These are phyloP conservation scores for Pichia rugopelliculosa DNA, from an alignment of 805 yeast species.

Conservation along the genomic window DNA sequence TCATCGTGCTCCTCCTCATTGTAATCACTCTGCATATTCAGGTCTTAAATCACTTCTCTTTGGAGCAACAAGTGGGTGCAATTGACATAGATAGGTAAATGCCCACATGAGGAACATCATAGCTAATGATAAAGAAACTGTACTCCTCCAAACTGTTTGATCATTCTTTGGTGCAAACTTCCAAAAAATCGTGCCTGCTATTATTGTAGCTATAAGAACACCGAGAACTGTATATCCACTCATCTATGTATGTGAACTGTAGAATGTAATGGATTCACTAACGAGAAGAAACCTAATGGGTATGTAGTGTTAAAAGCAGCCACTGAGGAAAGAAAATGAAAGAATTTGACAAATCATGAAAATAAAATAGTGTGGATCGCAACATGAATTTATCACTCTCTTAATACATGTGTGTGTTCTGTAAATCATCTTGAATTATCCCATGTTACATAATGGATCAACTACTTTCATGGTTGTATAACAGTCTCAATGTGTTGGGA, in stretches of 20 bases:
- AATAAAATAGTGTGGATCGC: too few relatives aligned
- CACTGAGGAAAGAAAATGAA: not conserved
- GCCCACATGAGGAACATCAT: conserved; percentile 65
- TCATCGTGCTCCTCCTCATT: not conserved
- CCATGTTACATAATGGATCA: not conserved
- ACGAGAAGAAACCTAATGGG: not conserved
- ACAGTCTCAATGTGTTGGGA: not conserved
- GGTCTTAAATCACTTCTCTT: conserved; percentile 87
- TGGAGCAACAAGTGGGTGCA: conserved; percentile 89
- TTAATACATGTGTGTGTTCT: too few relatives aligned
- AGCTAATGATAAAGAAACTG: conserved; percentile 60
- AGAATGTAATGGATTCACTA: too few relatives aligned
- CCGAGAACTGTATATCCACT: conserved; percentile 12
- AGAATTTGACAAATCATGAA: not conserved
- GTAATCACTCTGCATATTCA: conserved; percentile 44
- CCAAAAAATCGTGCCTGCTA: conserved; percentile 68
- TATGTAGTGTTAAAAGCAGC: not conserved
- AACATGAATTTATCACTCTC: not conserved
- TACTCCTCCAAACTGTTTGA: conserved; percentile 70
- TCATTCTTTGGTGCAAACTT: conserved; percentile 77
- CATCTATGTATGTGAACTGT: not conserved
- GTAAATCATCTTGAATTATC: not conserved
- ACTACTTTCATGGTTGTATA: not conserved
- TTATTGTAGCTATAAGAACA: conserved; percentile 45
- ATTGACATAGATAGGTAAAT: conserved; percentile 76